These are phyloP conservation scores for Lipomyces chichibuensis DNA, from an alignment of 805 yeast genomes.

Conservation along the genomic window DNA sequence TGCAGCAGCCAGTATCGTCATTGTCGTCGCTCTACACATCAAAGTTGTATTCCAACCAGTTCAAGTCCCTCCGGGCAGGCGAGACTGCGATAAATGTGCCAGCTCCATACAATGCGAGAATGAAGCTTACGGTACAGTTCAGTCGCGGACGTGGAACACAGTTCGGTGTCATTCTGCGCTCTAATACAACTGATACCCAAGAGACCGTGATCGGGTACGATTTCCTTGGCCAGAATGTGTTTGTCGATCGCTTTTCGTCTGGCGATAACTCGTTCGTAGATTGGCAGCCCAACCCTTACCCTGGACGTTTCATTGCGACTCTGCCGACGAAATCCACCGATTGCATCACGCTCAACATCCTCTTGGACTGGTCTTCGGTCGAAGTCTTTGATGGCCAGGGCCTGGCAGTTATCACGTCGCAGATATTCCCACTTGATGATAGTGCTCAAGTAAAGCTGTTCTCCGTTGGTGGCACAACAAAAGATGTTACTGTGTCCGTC, in stretches of 20 bases:
- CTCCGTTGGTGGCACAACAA: slow-evolving; percentile 3
- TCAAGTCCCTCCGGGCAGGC: neutral
- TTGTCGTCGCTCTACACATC: neutral
- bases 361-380: slow-evolving; percentile 13
- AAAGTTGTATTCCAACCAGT: neutral
- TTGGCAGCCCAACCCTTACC: slow-evolving; percentile 2
- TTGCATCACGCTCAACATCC: neutral
- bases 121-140: neutral
- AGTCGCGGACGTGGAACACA: neutral
- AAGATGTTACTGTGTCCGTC: neutral
- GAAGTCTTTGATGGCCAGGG: slow-evolving; percentile 10
- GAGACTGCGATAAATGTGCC: neutral
- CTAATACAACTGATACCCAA: neutral
- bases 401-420: slow-evolving; percentile 5
- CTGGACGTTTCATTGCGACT: neutral
- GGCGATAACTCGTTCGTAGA: slow-evolving; percentile 3
- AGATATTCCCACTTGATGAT: slow-evolving; percentile 6
- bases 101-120: neutral
- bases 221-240: neutral
- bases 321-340: neutral
- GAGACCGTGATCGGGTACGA: slow-evolving; percentile 7
- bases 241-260: slow-evolving; percentile 8
- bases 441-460: neutral
- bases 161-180: neutral
- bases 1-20: slow-evolving; percentile 9